Evolutionary conservation across 257 asterid species (phyloP), one percentile per base, ranked within the genome.

Genomic region (Petunia axillaris): DNA sequence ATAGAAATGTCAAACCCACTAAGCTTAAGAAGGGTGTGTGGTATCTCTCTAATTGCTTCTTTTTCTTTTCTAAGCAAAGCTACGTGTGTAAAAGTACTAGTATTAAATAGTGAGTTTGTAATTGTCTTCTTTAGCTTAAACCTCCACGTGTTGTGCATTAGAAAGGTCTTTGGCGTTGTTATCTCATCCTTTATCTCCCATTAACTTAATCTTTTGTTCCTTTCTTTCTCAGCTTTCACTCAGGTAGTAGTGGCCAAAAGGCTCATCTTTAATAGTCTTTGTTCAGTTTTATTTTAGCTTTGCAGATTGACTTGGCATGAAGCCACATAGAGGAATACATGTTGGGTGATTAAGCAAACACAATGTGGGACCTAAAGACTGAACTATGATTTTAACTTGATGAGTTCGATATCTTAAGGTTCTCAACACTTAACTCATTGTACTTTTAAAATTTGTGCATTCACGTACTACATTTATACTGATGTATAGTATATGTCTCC

Each of bases 1-100:
- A 64, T 36, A 54, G 48, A 75, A 77, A 82, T 82, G 86, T 81
- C 85, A 77, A 86, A 71, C 77, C 44, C 86, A 84, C 79, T 76
- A 38, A 67, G 52, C 2, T 37, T 65, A 5, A 50, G 52, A 7
- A 43, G 52, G 54, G 16, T 66, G 55, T 64, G 78, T 57, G 79
- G 82, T 75, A 65, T 80, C 84, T 64, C 81, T 81, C 36, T 52
- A 57, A 55, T 81, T 81, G 81, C 63, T 84, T 58, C 43, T 36
- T 74, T 62, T 60, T 78, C 71, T 38, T 82, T 84, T 85, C 50
- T 55, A 83, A 79, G 85, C 74, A 77, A 87, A 81, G 90, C 85
- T 77, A 79, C 75, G 38, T 71, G 78, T 66, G 76, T 35, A 59
- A 58, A 67, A 75, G 59, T 63, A 48, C 35, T 48, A 64, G 9